Evolutionary conservation across 805 yeast species (phyloP), one percentile per base, ranked within the genome.

Genomic region (Priceomyces carsonii): DNA sequence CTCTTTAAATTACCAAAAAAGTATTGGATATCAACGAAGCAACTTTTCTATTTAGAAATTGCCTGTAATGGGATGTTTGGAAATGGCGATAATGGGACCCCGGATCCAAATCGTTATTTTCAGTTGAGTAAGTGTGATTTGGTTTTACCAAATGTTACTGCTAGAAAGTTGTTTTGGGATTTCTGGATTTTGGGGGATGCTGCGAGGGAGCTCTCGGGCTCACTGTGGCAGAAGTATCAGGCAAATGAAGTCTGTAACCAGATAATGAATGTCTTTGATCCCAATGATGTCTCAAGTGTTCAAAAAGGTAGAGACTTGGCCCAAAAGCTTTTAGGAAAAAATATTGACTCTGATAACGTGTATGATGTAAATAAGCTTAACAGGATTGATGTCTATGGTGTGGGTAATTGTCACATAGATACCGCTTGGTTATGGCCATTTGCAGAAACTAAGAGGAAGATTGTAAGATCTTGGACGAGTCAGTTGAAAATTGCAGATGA

Each of bases 371-470:
- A 73, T 41, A 66, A 70, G 18, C 65, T 38, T 35, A 60, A 38
- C 16, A 36, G 59, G 18, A 61, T 76, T 39, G 80, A 82, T 38
- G 96, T 90, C 8, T 83, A 69, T 59, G 95, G 86, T 6, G 74
- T 93, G 45, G 99, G 99, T 27, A 86, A 93, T 57, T 93, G 98
- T 58, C 98, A 90, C 59, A 90, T 90, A 48, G 99, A 91, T 54
- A 91, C 98, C 12, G 98, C 98, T 10, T 91, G 99, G 99, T 71
- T 89, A 39, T 91, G 99, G 99, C 98, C 97, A n/a, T 91, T 84
- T 69, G 97, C 95, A 2, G 97, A 93, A 57, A 88, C 98, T 1
- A 82, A 85, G 49, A 77, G 98, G 34, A 91, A 91, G 55, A 79
- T 91, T 36, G 96, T 90, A 2, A 75, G 99, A 45, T 87, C 96